Conservation (phyloP, 306 rosid genomes). For the Fragaria nilgerrensis region DNA sequence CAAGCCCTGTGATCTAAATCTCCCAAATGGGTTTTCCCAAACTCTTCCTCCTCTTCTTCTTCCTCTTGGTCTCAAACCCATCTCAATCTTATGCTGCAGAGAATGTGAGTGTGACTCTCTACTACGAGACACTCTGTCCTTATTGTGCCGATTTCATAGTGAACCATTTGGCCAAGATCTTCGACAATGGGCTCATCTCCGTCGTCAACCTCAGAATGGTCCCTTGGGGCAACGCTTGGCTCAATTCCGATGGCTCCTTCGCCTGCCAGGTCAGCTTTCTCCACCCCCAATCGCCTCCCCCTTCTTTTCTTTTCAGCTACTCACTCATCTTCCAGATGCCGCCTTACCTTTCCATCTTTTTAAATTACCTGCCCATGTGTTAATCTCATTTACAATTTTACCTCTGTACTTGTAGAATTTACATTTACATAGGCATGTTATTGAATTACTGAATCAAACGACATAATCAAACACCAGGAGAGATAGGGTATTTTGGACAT, state of each 20-base stretch:
- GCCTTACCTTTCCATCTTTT: not conserved
- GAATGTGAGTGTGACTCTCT: constrained; percentile 59
- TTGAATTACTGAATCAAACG: no score
- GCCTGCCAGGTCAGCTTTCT: constrained; percentile 54
- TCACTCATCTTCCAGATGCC: not conserved
- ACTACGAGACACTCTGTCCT: constrained; percentile 82
- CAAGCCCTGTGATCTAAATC: not conserved
- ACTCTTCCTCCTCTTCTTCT: not conserved
- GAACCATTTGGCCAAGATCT: constrained; percentile 58
- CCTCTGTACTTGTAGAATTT: not conserved
- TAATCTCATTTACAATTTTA: not conserved
- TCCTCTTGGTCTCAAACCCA: not conserved
- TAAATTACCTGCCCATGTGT: no score
- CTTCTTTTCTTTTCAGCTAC: not conserved
- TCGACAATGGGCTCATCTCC: constrained; percentile 67
- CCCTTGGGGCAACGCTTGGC: constrained; percentile 90
- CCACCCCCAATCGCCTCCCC: not conserved
- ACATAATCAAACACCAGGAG: no score
- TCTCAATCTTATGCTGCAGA: constrained; percentile 6
- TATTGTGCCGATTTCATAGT: constrained; percentile 83
- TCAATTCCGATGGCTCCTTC: constrained; percentile 48
- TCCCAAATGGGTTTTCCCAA: not conserved
- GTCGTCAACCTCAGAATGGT: constrained; percentile 66
- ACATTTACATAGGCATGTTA: not conserved
- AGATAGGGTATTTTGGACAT: no score